Conservation (phyloP, 2,329 filamentous ascomycete species). For the Talaromyces sp. region DNA sequence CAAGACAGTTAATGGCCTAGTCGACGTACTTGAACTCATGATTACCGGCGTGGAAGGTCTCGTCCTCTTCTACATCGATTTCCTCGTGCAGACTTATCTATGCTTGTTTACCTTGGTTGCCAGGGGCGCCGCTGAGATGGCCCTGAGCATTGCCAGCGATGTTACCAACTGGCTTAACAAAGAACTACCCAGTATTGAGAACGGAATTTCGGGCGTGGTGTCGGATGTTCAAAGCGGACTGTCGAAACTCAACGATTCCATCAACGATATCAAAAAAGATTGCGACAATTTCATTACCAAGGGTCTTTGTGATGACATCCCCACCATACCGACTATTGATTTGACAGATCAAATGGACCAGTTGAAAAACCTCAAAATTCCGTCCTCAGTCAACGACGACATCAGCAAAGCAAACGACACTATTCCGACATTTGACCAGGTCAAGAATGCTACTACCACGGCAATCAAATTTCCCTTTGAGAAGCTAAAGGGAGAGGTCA, state of each 20-base stretch:
- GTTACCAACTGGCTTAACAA: conserved; percentile 58
- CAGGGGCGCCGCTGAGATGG: conserved; percentile 70
- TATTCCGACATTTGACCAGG: conserved; percentile 76
- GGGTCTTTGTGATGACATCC: conserved; percentile 28
- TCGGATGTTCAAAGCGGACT: conserved; percentile 42
- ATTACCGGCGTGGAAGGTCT: conserved; percentile 81
- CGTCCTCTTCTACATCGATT: conserved; percentile 85
- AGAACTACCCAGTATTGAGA: conserved; percentile 40
- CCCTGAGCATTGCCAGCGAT: conserved; percentile 56
- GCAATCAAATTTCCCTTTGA: conserved; percentile 77
- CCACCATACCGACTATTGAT: conserved; percentile 53
- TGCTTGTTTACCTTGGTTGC: conserved; percentile 84
- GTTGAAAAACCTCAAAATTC: conserved; percentile 65
- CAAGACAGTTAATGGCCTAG: conserved; percentile 71
- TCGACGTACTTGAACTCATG: conserved; percentile 70
- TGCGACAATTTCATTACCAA: conserved; percentile 37
- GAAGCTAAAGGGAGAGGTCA: conserved; percentile 67
- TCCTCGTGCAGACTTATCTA: conserved; percentile 82
- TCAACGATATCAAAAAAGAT: conserved; percentile 53
- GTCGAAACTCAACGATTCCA: conserved; percentile 48
- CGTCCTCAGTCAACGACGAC: conserved; percentile 61
- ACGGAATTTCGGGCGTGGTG: conserved; percentile 37
- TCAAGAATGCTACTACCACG: conserved; percentile 73
- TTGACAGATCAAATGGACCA: conserved; percentile 60
- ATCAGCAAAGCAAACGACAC: conserved; percentile 69